A percentile compares a stretch with the other conserved stretches of the same genome.
phyloP scores from a whole-genome alignment of 768 basidiomycete species.

The Antrodiella citrinella region DNA sequence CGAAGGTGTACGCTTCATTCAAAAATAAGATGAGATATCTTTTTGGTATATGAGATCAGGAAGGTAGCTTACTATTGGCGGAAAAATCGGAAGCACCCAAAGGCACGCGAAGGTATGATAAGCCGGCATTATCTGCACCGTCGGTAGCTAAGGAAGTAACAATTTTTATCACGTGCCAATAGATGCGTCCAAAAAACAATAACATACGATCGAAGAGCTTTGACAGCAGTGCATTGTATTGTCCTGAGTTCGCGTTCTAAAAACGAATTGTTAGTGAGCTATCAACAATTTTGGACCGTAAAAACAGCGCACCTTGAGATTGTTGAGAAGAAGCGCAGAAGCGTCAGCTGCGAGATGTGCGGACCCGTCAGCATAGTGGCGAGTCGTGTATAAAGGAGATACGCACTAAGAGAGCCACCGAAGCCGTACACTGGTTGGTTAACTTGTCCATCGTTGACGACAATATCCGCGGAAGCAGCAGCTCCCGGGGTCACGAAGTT shows the following conservation, averaged over 20 bases:
- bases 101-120: conserved; percentile 62
- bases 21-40: background rate
- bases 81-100: conserved; percentile 75
- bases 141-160: conserved; percentile 37
- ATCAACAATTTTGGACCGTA: background rate
- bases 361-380: conserved; percentile 3
- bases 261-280: conserved; percentile 23
- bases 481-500: conserved; percentile 52
- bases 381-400: background rate
- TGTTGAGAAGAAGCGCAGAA: conserved; percentile 50
- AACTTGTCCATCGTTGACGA: conserved; percentile 42
- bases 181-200: background rate
- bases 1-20: conserved; percentile 54
- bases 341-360: conserved; percentile 49
- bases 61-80: conserved; percentile 31
- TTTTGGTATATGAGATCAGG: background rate
- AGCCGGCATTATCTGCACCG: conserved; percentile 52
- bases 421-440: conserved; percentile 63
- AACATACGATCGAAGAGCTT: conserved; percentile 45
- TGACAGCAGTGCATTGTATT: conserved; percentile 51
- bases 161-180: background rate
- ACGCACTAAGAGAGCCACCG: conserved; percentile 55
- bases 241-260: conserved; percentile 33
- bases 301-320: conserved; percentile 50
- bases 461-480: conserved; percentile 54